Evolutionary conservation across 1,284 basidiomycete genomes (phyloP), one percentile per base, ranked within the genome.

Genomic region (Malassezia restricta): DNA sequence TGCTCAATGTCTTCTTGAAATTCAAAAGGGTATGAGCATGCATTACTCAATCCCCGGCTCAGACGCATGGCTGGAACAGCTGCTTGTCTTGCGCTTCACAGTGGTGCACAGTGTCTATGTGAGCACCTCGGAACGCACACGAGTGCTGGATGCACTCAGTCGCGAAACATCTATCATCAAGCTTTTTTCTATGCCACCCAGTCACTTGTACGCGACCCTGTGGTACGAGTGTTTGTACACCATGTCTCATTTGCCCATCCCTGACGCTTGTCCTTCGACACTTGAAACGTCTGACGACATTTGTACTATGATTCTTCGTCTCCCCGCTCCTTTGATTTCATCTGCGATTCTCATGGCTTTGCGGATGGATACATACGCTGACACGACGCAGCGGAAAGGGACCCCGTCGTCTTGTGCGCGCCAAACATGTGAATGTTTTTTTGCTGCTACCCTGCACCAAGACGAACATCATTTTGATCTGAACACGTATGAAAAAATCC

Each of bases 371-470:
- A 52, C 17, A 46, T 54, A 48, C n/a, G 33, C 47, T 6, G 46
- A 29, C 6, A 28, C 30, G 6, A 8, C 20, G 11, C 14, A 30
- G 6, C 28, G 31, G 8, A 9, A 15, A 6, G n/a, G 40, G 24
- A 28, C 27, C 1, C 27, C 44, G n/a, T 33, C 35, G 31, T 35
- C 20, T 4, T 39, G 29, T 37, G 63, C 65, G 9, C 57, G 61
- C 3, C 48, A 60, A 20, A 57, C 58, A 15, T 61, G 61, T n/a
- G 65, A 66, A 43, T 62, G 59, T 61, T 66, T 59, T 40, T 59
- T 66, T 5, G 56, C 59, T 17, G 59, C 61, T 3, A 51, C 54
- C 15, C 57, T 64, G 0, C 49, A 59, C 5, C 48, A 58, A 15
- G 57, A 61, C 8, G 50, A 49, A 6, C n/a, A 6, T 3, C 12